These are phyloP conservation scores for Sclerotiophoma versabilis DNA, from an alignment of 2,329 filamentous ascomycete genomes.

Conservation along the genomic window DNA sequence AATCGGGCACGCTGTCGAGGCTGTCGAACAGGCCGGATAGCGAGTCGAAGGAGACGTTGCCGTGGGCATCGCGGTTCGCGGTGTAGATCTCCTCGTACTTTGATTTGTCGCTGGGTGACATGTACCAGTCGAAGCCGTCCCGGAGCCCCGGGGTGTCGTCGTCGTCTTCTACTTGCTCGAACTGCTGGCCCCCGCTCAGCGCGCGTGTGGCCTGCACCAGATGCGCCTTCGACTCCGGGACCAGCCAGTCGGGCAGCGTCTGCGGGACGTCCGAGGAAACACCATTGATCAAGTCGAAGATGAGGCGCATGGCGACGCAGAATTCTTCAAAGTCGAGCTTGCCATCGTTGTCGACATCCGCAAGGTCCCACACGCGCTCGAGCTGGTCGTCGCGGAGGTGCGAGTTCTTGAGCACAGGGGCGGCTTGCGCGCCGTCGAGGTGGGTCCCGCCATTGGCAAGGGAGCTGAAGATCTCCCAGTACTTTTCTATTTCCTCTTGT, in stretches of 20 bases:
- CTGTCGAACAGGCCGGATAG: constrained; percentile 86
- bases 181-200: constrained; percentile 75
- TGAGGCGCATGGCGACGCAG: constrained; percentile 97
- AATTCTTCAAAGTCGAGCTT: constrained; percentile 99
- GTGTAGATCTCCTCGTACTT: constrained; percentile 99
- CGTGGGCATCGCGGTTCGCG: constrained; percentile 85
- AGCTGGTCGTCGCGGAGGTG: constrained; percentile 80
- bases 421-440: constrained; percentile 73
- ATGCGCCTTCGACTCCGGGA: constrained; percentile 76
- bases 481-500: constrained; percentile 77
- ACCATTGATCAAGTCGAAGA: constrained; percentile 96
- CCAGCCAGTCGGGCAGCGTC: constrained; percentile 90
- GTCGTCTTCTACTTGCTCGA: constrained; percentile 80
- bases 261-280: constrained; percentile 83
- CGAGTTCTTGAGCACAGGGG: constrained; percentile 75
- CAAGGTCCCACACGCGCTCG: constrained; percentile 96
- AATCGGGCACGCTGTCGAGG: constrained; percentile 68
- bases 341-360: constrained; percentile 96
- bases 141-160: constrained; percentile 85
- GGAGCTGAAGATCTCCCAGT: constrained; percentile 80
- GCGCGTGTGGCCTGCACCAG: constrained; percentile 52
- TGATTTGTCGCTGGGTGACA: constrained; percentile 86
- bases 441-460: constrained; percentile 69
- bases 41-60: constrained; percentile 76
- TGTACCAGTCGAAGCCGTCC: constrained; percentile 99